Conservation (phyloP, 148 eudicot species). For the Euryodendron excelsum region DNA sequence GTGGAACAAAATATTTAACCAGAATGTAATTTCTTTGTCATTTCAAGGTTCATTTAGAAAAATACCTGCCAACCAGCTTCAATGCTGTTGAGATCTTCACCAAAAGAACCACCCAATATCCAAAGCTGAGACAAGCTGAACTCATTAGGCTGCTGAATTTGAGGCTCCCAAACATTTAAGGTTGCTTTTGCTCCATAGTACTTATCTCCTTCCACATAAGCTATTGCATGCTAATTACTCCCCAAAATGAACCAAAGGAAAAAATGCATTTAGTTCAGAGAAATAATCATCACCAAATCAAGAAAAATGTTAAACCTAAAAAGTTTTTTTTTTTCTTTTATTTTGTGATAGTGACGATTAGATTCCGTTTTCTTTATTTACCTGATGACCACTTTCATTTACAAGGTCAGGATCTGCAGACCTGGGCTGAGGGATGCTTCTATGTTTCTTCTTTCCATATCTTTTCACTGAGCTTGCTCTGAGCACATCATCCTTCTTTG, state of each 20-base stretch:
- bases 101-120: constrained; percentile 95
- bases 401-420: constrained; percentile 93
- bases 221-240: constrained; percentile 80
- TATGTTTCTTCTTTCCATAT: constrained; percentile 81
- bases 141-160: constrained; percentile 91
- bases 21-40: too few species aligned
- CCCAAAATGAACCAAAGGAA: neutral
- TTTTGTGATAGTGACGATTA: neutral
- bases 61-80: constrained; percentile 99
- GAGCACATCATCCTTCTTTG: constrained; percentile 72
- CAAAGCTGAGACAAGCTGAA: constrained; percentile 94
- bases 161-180: constrained; percentile 94
- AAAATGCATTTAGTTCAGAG: neutral
- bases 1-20: too few species aligned
- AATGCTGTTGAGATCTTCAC: constrained; percentile 96
- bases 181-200: constrained; percentile 96
- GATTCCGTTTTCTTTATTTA: constrained; percentile 17
- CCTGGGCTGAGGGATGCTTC: constrained; percentile 65
- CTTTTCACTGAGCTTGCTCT: constrained; percentile 89
- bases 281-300: neutral
- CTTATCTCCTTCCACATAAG: constrained; percentile 94
- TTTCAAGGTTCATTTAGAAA: neutral
- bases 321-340: neutral
- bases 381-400: constrained; percentile 95
- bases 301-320: neutral